Evolutionary conservation across 2,329 filamentous ascomycete genomes (phyloP), one percentile per base, ranked within the genome.

Genomic region (Ceratocystis cubensis): DNA sequence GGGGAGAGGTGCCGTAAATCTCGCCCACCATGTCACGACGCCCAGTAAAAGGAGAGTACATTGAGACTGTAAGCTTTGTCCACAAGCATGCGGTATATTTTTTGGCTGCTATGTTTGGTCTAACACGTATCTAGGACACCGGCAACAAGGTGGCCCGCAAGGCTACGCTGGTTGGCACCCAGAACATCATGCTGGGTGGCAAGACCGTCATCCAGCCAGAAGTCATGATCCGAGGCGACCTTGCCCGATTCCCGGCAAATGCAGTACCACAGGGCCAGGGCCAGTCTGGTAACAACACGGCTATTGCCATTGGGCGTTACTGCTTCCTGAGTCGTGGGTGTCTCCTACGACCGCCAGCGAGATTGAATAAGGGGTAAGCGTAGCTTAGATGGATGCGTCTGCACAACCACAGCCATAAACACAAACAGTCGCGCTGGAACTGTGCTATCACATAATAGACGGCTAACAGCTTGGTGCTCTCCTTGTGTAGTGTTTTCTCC

Each of bases 81-180:
- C 37, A 15, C 10, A 41, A 41, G 15, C 0, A 0, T 3, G 50
- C 15, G 10, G 41, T 17, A 66, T 8, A 46, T 50, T 22, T 10
- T 6, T 6, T 4, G n/a, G 48, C 22, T 10, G 48, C n/a, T 10
- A 22, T 20, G 48, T 8, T 2, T 8, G 22, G 30, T 64, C 64
- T 68, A 56, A 69, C 67, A 65, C 62, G 13, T 61, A 46, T 45
- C 57, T 30, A 96, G 92, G 93, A 97, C 78, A 96, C 92, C 2
- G 94, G 94, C 71, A 99, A 99, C 83, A 97, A 97, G 79, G 94
- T 99, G 72, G 93, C 92, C 48, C 90, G 94, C 71, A 91, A 91
- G 71, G 89, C 91, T 69, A 87, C 88, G 74, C 90, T 99, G 71
- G 89, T 96, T 73, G 94, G 94, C 72, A 96, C 93, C 25, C 91